Base-by-base conservation (phyloP, 2,329 filamentous ascomycete genomes). In the Madurella mycetomatis region DNA sequence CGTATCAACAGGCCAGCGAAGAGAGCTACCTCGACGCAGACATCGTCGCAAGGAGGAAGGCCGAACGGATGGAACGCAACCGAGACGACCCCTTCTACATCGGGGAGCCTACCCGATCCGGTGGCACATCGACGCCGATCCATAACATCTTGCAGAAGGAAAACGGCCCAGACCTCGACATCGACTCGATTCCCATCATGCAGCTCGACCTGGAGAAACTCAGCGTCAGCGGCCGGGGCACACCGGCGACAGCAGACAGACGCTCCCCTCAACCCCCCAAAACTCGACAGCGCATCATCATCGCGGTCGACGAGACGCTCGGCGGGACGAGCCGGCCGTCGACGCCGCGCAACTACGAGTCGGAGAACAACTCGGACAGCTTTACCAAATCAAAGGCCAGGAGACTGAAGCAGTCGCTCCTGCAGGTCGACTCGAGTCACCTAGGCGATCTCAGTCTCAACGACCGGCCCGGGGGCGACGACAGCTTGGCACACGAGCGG, bases 1-100 rank as follows among this genome's bases (percentile, higher is more conserved):
- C 82, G 7, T 86, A 87, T 61, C 80, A 63, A 57, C 80, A 83
- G 57, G 74, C 78, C 0, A 75, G 73, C 15, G 79, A 86, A 52
- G 84, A 92, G 32, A 80, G 76, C 44, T 87, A 87, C 61, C 71
- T 87, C 1, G 88, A 92, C 57, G 76, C 86, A 1, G 86, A 90
- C 62, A 89, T 90, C 45, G 68, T 89, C 41, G 87, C 88, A 4
- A 80, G 85, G 58, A 82, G 88, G 58, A 88, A 86, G 63, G 83
- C 86, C 4, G 90, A 96, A 66, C 82, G 92, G 11, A 74, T 80
- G 53, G 91, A 95, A 67, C 83, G 90, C 53, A 90, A 96, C 69
- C 88, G 82, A 62, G 92, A 97, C 66, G 94, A 99, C 65, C 94
- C 94, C 0, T 99, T 96, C 69, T 99, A 99, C 67, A 97, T 99